Evolutionary conservation across 176 grass and related monocot species (phyloP).

Genomic region (Zoysia pacifica): DNA sequence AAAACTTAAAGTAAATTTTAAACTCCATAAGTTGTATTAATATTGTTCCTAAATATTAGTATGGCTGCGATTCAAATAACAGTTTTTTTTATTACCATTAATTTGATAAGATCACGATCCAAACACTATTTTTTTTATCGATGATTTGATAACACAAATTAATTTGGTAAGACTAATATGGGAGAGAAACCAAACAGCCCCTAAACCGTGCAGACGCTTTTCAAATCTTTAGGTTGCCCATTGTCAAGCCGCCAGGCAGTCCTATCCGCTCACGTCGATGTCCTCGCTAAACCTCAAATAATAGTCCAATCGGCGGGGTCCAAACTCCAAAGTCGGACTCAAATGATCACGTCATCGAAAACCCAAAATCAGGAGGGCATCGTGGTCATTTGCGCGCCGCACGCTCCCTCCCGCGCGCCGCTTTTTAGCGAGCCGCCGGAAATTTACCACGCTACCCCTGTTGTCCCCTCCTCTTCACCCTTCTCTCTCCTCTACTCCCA

Average conservation of each 20-base stretch:
- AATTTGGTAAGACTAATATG: no score
- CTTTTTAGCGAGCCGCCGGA: slow-evolving; percentile 24
- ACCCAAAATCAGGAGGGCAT: not conserved
- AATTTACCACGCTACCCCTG: slow-evolving; percentile 41
- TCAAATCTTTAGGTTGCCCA: not conserved
- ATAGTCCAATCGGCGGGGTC: slow-evolving; percentile 1
- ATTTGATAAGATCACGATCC: no score
- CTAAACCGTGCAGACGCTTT: not conserved
- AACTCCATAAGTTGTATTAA: no score
- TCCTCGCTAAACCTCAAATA: slow-evolving; percentile 30
- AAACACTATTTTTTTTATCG: no score
- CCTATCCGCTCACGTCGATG: slow-evolving; percentile 6
- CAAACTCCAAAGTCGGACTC: not conserved
- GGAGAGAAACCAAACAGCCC: no score
- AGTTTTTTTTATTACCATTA: no score
- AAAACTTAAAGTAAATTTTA: no score
- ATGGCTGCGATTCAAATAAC: no score
- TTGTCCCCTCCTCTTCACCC: not conserved
- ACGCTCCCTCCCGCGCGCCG: slow-evolving; percentile 25
- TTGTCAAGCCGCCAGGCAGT: not conserved
- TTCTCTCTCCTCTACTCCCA: not conserved
- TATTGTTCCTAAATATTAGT: no score
- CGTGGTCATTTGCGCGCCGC: slow-evolving; percentile 21
- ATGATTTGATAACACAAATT: no score
- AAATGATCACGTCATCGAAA: slow-evolving; percentile 48